These are phyloP conservation scores for Trichoderma semiorbis DNA, from an alignment of 2,329 filamentous ascomycete genomes.

Conservation along the genomic window DNA sequence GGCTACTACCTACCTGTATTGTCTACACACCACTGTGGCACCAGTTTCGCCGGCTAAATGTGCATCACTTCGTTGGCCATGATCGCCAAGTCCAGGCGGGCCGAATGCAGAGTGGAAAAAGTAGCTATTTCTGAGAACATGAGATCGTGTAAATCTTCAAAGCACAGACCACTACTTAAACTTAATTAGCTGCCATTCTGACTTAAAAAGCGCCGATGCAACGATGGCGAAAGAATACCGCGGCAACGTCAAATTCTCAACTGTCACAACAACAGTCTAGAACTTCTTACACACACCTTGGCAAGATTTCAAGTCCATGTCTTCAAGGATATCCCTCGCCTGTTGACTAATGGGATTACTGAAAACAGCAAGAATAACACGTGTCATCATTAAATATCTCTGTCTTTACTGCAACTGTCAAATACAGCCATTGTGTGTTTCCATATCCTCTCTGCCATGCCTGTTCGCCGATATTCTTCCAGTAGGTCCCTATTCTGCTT, in stretches of 20 bases:
- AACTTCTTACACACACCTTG: neutral
- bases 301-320: neutral
- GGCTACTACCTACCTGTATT: neutral
- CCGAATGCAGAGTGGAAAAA: neutral
- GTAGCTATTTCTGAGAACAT: neutral
- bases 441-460: neutral
- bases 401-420: neutral
- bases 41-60: neutral
- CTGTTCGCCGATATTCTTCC: neutral
- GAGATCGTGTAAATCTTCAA: neutral
- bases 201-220: neutral
- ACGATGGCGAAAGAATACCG: neutral
- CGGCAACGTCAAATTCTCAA: neutral
- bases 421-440: neutral
- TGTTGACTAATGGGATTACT: too few species aligned
- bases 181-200: neutral
- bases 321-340: neutral
- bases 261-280: neutral
- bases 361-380: neutral
- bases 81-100: neutral
- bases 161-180: neutral
- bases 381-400: neutral
- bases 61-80: neutral
- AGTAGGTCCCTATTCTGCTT: neutral
- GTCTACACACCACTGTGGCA: neutral